These are phyloP conservation scores for Exophiala bonariae DNA, from an alignment of 2,329 filamentous ascomycete genomes.

Conservation along the genomic window DNA sequence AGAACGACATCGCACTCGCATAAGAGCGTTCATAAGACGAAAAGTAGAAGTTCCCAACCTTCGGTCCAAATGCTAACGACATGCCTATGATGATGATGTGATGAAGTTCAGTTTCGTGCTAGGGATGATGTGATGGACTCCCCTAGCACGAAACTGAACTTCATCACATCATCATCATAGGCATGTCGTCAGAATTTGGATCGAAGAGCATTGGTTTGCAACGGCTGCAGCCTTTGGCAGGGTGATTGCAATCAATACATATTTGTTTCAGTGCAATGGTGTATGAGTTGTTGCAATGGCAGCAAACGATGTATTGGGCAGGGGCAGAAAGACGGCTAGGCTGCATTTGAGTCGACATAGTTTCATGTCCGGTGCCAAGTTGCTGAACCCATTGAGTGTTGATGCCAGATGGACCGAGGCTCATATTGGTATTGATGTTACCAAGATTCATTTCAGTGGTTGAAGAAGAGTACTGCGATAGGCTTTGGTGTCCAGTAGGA, in stretches of 20 bases:
- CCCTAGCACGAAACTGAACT: too few species aligned
- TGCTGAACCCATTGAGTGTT: background rate
- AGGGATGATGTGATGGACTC: too few species aligned
- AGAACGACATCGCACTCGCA: too few species aligned
- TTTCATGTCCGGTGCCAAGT: background rate
- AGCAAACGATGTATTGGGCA: constrained; percentile 11
- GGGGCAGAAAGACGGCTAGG: background rate
- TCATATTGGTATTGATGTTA: background rate
- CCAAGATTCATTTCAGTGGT: background rate
- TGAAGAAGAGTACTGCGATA: background rate
- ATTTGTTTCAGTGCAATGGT: background rate
- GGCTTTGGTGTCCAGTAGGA: background rate
- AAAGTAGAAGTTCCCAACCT: too few species aligned
- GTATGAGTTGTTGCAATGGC: constrained; percentile 7
- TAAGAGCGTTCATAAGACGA: too few species aligned
- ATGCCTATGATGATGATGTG: too few species aligned
- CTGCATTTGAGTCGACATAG: background rate
- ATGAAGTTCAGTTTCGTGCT: too few species aligned
- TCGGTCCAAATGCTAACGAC: too few species aligned
- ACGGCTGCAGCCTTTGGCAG: background rate
- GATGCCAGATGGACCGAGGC: background rate
- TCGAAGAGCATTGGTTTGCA: background rate
- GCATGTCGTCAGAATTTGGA: background rate
- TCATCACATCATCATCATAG: background rate
- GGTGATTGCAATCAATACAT: constrained; percentile 5